Conservation (phyloP, 805 yeast species). For the Nakazawaea molendinolei region DNA sequence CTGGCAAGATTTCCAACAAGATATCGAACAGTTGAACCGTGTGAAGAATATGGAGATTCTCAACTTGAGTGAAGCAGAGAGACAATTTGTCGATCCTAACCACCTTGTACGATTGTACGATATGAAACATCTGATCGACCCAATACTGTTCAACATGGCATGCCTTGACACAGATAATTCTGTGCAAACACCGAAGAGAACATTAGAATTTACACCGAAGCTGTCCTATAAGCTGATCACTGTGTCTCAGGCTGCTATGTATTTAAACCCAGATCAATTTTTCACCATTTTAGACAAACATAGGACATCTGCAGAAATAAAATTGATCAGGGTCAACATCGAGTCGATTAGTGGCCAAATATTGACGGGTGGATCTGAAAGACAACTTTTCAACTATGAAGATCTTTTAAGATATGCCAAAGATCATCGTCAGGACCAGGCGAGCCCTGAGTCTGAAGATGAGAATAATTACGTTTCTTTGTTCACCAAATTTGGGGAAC, state of each 20-base stretch:
- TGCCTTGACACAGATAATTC: not conserved
- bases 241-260: not conserved
- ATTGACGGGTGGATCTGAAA: not conserved
- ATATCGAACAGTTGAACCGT: not conserved
- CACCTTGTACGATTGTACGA: conserved; percentile 4
- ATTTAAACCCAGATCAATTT: not conserved
- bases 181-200: not conserved
- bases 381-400: not conserved
- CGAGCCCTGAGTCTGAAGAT: not conserved
- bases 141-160: not conserved
- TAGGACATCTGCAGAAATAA: not conserved
- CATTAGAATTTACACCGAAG: not conserved
- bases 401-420: conserved; percentile 6
- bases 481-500: conserved; percentile 7
- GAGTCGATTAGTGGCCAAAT: not conserved
- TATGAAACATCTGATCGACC: not conserved
- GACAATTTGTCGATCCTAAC: conserved; percentile 7
- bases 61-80: not conserved
- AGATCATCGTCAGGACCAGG: not conserved
- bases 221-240: not conserved
- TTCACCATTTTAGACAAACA: conserved; percentile 1
- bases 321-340: not conserved
- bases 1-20: not conserved
- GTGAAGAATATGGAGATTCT: not conserved
- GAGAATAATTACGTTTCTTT: conserved; percentile 3